These are phyloP conservation scores for Fistulifera pelliculosa DNA, from an alignment of 108 stramenopile species.

Conservation along the genomic window DNA sequence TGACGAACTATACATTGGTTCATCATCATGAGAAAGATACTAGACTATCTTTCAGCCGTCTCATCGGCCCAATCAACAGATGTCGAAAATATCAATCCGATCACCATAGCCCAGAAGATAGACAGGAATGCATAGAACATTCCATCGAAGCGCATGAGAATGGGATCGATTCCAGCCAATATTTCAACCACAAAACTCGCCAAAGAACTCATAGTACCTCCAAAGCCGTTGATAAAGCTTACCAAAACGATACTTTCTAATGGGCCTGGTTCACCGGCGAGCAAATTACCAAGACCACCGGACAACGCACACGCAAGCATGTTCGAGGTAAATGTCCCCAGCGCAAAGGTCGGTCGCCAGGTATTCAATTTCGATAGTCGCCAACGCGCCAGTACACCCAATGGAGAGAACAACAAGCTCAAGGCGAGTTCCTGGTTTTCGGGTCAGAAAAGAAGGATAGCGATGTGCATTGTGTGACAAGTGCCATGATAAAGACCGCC, in stretches of 20 bases:
- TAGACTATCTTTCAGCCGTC: slow-evolving; percentile 4
- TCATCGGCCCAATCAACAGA: slow-evolving; percentile 78
- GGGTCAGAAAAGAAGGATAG: slow-evolving; percentile 51
- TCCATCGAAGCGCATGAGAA: slow-evolving; percentile 74
- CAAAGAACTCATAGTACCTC: slow-evolving; percentile 64
- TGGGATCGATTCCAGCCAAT: slow-evolving; percentile 56
- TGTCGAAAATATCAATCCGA: slow-evolving; percentile 55
- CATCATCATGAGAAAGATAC: neutral
- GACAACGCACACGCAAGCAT: slow-evolving; percentile 61
- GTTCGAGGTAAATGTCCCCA: slow-evolving; percentile 78
- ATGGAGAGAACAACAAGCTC: slow-evolving; percentile 67
- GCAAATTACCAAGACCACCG: slow-evolving; percentile 53
- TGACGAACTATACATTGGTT: neutral
- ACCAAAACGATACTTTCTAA: slow-evolving; percentile 56
- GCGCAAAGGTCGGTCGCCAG: slow-evolving; percentile 60
- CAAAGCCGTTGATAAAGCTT: slow-evolving; percentile 70
- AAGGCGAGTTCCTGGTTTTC: slow-evolving; percentile 48
- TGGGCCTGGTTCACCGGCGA: slow-evolving; percentile 70
- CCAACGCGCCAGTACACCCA: slow-evolving; percentile 71
- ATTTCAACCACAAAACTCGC: slow-evolving; percentile 71
- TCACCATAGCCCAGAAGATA: slow-evolving; percentile 48
- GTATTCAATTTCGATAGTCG: slow-evolving; percentile 52
- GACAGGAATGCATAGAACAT: slow-evolving; percentile 55
- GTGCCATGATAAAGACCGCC: slow-evolving; percentile 47
- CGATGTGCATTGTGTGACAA: slow-evolving; percentile 40